Percentiles rank a stretch among this genome's conserved stretches.
Evolutionary conservation across 2,329 filamentous ascomycete genomes (phyloP).

Genomic region (Paracamarosporium sp.): DNA sequence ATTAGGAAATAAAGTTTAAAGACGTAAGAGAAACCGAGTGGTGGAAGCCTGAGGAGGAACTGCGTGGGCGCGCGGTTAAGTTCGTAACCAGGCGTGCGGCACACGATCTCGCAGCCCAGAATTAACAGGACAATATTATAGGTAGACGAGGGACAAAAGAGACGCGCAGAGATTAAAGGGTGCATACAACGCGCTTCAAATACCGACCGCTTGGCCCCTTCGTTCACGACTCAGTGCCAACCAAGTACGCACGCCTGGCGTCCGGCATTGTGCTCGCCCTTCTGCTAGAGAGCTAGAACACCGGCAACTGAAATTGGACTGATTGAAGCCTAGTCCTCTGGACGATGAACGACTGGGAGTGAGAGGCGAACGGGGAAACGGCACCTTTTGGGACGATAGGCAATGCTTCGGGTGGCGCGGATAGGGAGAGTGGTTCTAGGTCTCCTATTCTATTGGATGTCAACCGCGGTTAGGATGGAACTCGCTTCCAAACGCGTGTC

Average conservation of each 20-base stretch:
- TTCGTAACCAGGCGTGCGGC: neutral
- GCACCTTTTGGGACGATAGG: neutral
- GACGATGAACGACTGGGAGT: neutral
- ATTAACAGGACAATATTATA: slow-evolving; percentile 13
- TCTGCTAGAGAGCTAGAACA: neutral
- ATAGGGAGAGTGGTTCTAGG: neutral
- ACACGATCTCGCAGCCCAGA: slow-evolving; percentile 6
- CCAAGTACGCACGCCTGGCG: neutral
- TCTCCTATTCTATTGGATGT: neutral
- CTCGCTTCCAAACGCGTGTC: neutral
- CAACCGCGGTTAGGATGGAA: neutral
- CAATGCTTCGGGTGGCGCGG: neutral
- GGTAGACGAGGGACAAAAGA: neutral
- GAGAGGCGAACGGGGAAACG: neutral
- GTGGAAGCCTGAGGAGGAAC: neutral
- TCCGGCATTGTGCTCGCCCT: neutral
- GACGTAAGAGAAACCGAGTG: neutral
- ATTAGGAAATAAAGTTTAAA: slow-evolving; percentile 4
- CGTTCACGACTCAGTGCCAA: neutral
- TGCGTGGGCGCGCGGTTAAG: slow-evolving; percentile 7
- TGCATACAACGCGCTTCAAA: slow-evolving; percentile 8
- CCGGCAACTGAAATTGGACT: neutral
- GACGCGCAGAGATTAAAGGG: slow-evolving; percentile 7
- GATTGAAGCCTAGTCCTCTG: neutral
- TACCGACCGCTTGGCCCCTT: neutral